Evolutionary conservation across 345 rosid species (phyloP).

Genomic region (Rhodamnia rubescens): DNA sequence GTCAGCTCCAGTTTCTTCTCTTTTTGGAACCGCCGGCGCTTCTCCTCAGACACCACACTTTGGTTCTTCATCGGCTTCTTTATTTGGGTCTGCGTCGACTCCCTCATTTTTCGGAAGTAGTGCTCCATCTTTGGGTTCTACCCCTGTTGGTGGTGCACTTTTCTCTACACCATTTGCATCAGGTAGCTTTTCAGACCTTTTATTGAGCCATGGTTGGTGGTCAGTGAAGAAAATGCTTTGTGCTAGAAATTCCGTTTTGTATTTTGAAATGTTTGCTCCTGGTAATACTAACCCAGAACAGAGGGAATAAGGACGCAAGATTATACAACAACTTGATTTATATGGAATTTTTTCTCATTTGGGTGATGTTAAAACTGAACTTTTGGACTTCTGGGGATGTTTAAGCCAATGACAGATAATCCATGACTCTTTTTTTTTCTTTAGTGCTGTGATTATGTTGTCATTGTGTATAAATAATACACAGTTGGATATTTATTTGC

Average conservation of each 20-base stretch:
- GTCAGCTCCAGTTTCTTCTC: slow-evolving; percentile 48
- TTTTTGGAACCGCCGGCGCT: slow-evolving; percentile 39
- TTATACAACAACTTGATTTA: not conserved
- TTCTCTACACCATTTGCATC: slow-evolving; percentile 60
- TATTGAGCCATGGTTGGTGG: not conserved
- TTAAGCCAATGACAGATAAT: not conserved
- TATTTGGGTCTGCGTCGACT: slow-evolving; percentile 49
- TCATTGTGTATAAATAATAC: not conserved
- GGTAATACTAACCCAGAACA: not conserved
- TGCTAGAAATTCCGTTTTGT: not conserved
- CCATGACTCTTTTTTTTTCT: not conserved
- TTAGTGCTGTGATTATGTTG: not conserved
- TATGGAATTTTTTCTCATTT: not conserved
- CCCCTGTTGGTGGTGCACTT: slow-evolving; percentile 39
- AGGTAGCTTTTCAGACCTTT: slow-evolving; percentile 14
- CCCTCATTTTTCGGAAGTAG: slow-evolving; percentile 41
- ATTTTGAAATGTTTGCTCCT: not conserved
- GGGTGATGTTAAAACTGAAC: not conserved
- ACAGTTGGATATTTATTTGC: not conserved
- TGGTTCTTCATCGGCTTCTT: slow-evolving; percentile 26
- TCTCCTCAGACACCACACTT: slow-evolving; percentile 29
- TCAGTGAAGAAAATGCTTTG: not conserved
- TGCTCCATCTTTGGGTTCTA: slow-evolving; percentile 37
- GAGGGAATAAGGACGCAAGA: not conserved
- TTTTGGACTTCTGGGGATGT: not conserved